Base-by-base conservation (phyloP, 805 yeast genomes). In the Candida railenensis region DNA sequence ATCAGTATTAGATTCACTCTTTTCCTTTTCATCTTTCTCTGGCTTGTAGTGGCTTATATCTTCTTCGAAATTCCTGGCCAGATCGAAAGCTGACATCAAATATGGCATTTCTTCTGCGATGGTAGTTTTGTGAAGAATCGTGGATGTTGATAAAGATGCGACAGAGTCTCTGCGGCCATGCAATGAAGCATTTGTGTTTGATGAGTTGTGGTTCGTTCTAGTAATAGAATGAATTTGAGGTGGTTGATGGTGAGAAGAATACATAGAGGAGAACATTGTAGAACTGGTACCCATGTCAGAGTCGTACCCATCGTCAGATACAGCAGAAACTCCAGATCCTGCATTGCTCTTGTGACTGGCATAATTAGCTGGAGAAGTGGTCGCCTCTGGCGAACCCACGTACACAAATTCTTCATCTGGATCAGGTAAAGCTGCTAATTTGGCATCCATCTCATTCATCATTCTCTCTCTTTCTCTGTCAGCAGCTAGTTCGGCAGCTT, bases 61-160 rank as follows among this genome's bases (percentile, higher is more conserved):
- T 51, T 77, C 77, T 47, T 81, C 85, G 14, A 81, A 64, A 33
- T 73, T 77, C 51, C 74, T 80, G 2, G 85, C 86, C 49, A 81
- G 79, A 58, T 80, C 77, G 56, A 85, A 85, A 15, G 89, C 90
- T 19, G 79, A 71, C 76, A 85, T 69, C 55, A 85, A 62, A 48
- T 76, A 76, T 1, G 92, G 92, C 50, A 85, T 59, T 57, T 84
- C 87, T 42, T 82, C 85, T 1, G 82, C 57, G 14, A 85, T 66
- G 5, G 85, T 77, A 0, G 87, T 75, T 50, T 72, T 73, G 34
- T 73, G 78, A 48, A 74, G 64, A 48, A 66, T 56, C 30, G 73
- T 57, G 1, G 78, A 64, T 2, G 72, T 59, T 2, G 66, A 53
- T 15, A 61, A 42, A 2, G 69, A 62, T 3, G 66, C 53, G 12